Conservation (phyloP, 169 alveolate species). For the Cryptosporidium felis region DNA sequence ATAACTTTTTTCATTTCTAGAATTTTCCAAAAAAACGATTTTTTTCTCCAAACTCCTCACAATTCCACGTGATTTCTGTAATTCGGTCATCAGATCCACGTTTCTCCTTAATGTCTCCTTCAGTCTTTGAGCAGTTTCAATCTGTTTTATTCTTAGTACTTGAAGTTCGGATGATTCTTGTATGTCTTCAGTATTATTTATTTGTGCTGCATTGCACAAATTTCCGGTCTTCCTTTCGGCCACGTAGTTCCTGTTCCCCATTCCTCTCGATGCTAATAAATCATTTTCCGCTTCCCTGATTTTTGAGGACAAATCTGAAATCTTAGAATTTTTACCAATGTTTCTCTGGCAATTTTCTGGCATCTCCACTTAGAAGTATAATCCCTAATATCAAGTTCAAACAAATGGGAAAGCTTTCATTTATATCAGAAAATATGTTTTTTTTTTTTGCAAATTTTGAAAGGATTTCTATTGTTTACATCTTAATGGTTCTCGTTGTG, state of each 20-base stretch:
- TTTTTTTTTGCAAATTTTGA: not conserved
- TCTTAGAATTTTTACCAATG: slow-evolving; percentile 7
- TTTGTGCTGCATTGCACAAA: not conserved
- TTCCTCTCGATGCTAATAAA: not conserved
- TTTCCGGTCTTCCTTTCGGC: not conserved
- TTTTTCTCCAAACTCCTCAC: slow-evolving; percentile 50
- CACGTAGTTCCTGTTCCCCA: not conserved
- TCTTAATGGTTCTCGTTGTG: not conserved
- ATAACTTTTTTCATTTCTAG: not conserved
- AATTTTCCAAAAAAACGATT: slow-evolving; percentile 1
- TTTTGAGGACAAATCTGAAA: slow-evolving; percentile 55
- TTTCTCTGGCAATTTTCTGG: slow-evolving; percentile 40
- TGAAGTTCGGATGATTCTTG: slow-evolving; percentile 45
- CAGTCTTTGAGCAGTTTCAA: slow-evolving; percentile 65
- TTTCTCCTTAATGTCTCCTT: slow-evolving; percentile 66
- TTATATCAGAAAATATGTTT: not conserved
- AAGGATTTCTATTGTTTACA: not conserved
- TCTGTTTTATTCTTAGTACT: slow-evolving; percentile 49
- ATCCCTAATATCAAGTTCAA: too few relatives aligned
- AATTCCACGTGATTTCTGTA: slow-evolving; percentile 60
- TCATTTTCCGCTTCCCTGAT: slow-evolving; percentile 48
- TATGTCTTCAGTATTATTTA: not conserved
- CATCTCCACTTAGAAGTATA: too few relatives aligned
- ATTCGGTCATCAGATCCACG: slow-evolving; percentile 63
- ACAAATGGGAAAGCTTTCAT: not conserved